Conservation (phyloP, 768 basidiomycete genomes). For the Fibroporia radiculosa region DNA sequence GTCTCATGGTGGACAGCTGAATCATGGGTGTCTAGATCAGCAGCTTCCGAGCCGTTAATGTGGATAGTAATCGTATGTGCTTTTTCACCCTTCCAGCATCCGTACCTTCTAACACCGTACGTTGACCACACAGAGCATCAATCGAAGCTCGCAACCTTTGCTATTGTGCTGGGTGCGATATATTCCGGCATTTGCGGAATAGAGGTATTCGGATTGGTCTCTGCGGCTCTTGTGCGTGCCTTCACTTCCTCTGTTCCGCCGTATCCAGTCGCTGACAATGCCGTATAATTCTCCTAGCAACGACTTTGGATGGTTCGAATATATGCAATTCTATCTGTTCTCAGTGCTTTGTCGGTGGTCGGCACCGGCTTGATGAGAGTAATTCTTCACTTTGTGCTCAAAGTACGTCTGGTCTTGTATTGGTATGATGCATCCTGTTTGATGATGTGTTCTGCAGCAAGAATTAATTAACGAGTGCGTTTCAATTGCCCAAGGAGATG, state of each 20-base stretch:
- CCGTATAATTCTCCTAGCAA: conserved; percentile 33
- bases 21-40: conserved; percentile 35
- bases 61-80: conserved; percentile 42
- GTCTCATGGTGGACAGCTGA: no score
- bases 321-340: conserved; percentile 44
- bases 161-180: conserved; percentile 52
- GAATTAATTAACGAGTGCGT: conserved; percentile 53
- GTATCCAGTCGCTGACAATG: neutral
- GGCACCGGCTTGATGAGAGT: conserved; percentile 47
- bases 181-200: conserved; percentile 45
- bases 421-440: neutral
- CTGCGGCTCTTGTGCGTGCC: conserved; percentile 41
- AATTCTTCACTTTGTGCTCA: conserved; percentile 60
- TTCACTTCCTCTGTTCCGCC: neutral
- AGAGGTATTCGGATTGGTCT: conserved; percentile 47
- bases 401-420: conserved; percentile 33
- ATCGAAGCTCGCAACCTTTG: conserved; percentile 42
- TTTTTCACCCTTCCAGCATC: no score
- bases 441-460: conserved; percentile 28
- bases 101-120: no score
- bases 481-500: conserved; percentile 27
- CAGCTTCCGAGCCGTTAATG: conserved; percentile 47
- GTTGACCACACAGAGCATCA: no score
- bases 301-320: conserved; percentile 42
- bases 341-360: conserved; percentile 40